Evolutionary conservation across 306 rosid genomes (phyloP).

Genomic region (Hippophae tibetana): DNA sequence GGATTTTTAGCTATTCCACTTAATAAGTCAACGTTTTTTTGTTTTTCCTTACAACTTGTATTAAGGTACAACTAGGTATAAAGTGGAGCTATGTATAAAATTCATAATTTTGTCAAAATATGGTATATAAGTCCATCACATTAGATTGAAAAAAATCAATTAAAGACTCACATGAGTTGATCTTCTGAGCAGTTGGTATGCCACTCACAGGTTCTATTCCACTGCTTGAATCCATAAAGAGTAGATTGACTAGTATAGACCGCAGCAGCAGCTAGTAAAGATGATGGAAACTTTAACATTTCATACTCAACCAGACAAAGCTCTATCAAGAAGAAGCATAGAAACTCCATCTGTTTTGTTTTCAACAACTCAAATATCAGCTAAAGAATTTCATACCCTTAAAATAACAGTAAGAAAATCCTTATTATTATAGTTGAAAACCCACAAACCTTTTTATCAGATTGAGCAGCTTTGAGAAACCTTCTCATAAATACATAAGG

Average conservation of each 20-base stretch:
- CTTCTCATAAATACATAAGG: slow-evolving; percentile 71
- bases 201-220: slow-evolving; percentile 86
- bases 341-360: slow-evolving; percentile 56
- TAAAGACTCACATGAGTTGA: slow-evolving; percentile 51
- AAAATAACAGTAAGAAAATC: background rate
- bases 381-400: background rate
- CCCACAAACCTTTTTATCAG: slow-evolving; percentile 51
- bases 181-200: slow-evolving; percentile 78
- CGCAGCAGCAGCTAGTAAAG: slow-evolving; percentile 82
- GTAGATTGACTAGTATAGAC: slow-evolving; percentile 68
- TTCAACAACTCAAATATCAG: background rate
- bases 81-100: too few species aligned
- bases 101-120: too few species aligned
- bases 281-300: slow-evolving; percentile 78
- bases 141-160: background rate
- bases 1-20: too few species aligned
- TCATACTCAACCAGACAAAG: slow-evolving; percentile 80
- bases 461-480: slow-evolving; percentile 93
- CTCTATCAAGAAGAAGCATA: slow-evolving; percentile 83
- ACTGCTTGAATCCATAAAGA: slow-evolving; percentile 45
- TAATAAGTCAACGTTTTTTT: too few species aligned
- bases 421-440: background rate
- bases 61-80: too few species aligned
- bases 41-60: too few species aligned
- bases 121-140: too few species aligned